These are phyloP conservation scores for Mytilinidion resinicola DNA, from an alignment of 495 filamentous ascomycete species.

Conservation along the genomic window DNA sequence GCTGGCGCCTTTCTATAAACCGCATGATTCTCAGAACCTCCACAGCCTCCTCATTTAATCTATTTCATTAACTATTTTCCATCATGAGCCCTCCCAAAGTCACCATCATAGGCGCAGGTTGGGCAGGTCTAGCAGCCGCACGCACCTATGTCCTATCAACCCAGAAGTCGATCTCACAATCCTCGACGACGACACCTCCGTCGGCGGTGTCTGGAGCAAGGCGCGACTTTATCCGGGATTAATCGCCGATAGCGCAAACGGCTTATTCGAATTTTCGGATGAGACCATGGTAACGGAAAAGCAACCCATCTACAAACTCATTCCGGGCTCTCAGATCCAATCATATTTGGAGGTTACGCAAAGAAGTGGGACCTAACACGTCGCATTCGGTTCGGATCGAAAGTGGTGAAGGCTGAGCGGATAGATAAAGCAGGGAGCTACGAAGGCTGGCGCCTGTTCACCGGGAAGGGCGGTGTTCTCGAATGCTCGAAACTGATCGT, in stretches of 20 bases:
- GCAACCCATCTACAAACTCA: neutral
- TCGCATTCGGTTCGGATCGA: neutral
- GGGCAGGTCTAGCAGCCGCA: slow-evolving; percentile 70
- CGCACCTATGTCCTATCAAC: slow-evolving; percentile 9
- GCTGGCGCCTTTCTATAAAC: too few relatives aligned
- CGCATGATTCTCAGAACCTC: neutral
- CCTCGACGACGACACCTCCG: slow-evolving; percentile 11
- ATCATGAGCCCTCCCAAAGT: slow-evolving; percentile 4
- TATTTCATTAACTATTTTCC: neutral
- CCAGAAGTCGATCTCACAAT: slow-evolving; percentile 5
- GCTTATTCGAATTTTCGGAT: slow-evolving; percentile 12
- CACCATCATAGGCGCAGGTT: slow-evolving; percentile 58
- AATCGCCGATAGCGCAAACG: slow-evolving; percentile 6
- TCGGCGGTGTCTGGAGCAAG: slow-evolving; percentile 9
- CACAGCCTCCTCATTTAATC: neutral
- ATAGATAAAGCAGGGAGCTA: neutral
- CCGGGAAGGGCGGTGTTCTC: neutral
- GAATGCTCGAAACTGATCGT: slow-evolving; percentile 15
- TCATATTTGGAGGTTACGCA: slow-evolving; percentile 6
- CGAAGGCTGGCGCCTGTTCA: neutral
- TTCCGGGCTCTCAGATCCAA: slow-evolving; percentile 7
- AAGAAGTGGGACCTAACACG: slow-evolving; percentile 10
- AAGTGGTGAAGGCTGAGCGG: slow-evolving; percentile 6
- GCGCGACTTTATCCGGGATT: slow-evolving; percentile 11
- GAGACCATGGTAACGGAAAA: neutral